phyloP scores from a whole-genome alignment of 2,329 filamentous ascomycete species.

The Colletotrichum zoysiae region DNA sequence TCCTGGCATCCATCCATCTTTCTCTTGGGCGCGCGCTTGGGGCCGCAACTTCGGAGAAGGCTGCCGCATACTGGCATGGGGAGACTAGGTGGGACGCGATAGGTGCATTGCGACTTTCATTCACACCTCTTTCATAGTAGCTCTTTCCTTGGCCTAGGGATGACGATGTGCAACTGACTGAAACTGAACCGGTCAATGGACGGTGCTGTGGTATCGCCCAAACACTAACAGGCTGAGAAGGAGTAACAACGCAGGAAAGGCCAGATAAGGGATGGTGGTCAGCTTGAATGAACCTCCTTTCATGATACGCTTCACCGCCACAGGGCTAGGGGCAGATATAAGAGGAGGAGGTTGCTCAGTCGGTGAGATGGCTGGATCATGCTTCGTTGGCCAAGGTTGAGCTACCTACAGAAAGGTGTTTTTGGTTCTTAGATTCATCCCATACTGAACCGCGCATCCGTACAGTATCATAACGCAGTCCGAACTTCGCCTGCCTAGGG shows the following conservation, averaged over 20 bases:
- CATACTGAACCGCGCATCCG: background rate
- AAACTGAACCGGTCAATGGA: conserved; percentile 13
- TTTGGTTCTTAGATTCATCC: background rate
- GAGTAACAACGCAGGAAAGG: background rate
- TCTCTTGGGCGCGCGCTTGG: background rate
- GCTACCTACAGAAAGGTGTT: background rate
- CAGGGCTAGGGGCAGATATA: conserved; percentile 4
- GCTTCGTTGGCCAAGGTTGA: conserved; percentile 2
- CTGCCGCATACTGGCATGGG: background rate
- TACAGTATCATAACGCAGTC: background rate
- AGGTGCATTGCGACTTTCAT: background rate
- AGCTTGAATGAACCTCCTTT: conserved; percentile 9
- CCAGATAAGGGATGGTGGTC: conserved; percentile 1
- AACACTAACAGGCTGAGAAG: background rate
- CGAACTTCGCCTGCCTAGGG: background rate
- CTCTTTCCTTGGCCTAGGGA: conserved; percentile 4
- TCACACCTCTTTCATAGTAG: conserved; percentile 6
- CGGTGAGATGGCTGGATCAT: conserved; percentile 6
- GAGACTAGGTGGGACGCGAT: background rate
- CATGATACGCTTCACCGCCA: conserved; percentile 31
- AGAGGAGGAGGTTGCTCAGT: conserved; percentile 1
- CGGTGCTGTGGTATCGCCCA: background rate
- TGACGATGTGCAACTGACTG: conserved; percentile 15
- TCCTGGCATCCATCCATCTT: background rate
- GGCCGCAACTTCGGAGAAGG: background rate